Conservation (phyloP, 495 filamentous ascomycete genomes). For the Penicillium longicatenatum region DNA sequence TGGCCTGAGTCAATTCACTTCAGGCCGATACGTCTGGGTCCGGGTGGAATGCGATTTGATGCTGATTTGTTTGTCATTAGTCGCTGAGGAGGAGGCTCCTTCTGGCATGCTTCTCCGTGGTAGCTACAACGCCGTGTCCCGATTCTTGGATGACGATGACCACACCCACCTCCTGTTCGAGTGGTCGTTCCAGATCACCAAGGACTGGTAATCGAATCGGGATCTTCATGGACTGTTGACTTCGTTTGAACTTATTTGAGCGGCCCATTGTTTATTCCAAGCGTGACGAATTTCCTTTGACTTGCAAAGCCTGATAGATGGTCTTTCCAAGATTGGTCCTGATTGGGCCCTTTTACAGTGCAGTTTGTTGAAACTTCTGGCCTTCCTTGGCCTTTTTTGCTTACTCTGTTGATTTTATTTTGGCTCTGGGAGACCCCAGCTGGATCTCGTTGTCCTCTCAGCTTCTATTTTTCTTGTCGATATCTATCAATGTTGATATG, state of each 20-base stretch:
- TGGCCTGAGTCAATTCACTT: neutral
- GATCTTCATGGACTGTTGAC: constrained; percentile 11
- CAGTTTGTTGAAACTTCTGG: constrained; percentile 12
- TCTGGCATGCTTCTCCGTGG: constrained; percentile 85
- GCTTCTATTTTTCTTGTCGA: constrained; percentile 1
- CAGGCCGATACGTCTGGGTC: no score
- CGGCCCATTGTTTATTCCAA: constrained; percentile 32
- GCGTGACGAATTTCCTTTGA: constrained; percentile 38
- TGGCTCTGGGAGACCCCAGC: constrained; percentile 6
- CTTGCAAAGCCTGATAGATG: constrained; percentile 28
- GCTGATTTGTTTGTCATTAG: constrained; percentile 42
- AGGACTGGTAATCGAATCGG: constrained; percentile 68
- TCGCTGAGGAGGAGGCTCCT: constrained; percentile 86
- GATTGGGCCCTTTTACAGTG: constrained; percentile 16
- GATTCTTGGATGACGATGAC: constrained; percentile 91
- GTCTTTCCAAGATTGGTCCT: constrained; percentile 7
- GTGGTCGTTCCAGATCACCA: constrained; percentile 92
- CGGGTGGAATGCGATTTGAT: neutral
- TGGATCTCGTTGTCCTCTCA: constrained; percentile 4
- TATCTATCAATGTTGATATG: constrained; percentile 2
- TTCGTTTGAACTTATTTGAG: constrained; percentile 31
- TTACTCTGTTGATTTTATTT: constrained; percentile 18
- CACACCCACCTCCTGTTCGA: constrained; percentile 84
- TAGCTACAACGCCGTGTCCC: constrained; percentile 79
- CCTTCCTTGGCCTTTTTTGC: constrained; percentile 15